Evolutionary conservation across 805 yeast species (phyloP).

Genomic region (Pichia californica): DNA sequence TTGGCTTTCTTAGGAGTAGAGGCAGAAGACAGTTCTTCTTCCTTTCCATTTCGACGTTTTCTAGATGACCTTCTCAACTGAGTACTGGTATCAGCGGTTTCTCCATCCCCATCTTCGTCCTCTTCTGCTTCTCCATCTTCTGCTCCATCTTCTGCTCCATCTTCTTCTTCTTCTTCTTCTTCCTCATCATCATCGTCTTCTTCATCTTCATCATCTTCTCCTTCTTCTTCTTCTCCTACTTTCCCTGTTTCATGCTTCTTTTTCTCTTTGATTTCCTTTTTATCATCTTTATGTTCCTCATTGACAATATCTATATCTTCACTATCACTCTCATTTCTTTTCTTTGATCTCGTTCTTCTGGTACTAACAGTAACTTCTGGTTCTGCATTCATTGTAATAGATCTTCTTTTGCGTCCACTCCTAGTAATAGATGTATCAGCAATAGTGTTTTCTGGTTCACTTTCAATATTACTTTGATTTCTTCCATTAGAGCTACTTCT

Average conservation of each 20-base stretch:
- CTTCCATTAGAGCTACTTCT: constrained; percentile 2
- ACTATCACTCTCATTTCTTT: neutral
- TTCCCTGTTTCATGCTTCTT: no score
- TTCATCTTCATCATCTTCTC: constrained; percentile 2
- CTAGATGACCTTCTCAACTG: constrained; percentile 3
- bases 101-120: constrained; percentile 25
- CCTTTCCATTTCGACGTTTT: neutral
- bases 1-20: neutral
- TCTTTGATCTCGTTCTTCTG: neutral
- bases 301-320: neutral
- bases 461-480: neutral
- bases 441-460: neutral
- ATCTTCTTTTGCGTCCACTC: constrained; percentile 10
- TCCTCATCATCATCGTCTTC: neutral
- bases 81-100: constrained; percentile 20
- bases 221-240: constrained; percentile 2
- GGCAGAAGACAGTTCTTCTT: neutral
- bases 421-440: constrained; percentile 1
- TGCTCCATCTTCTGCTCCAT: constrained; percentile 26
- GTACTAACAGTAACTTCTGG: neutral
- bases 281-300: constrained; percentile 4
- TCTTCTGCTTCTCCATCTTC: constrained; percentile 28
- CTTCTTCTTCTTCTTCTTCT: constrained; percentile 27
- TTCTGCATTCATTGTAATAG: neutral
- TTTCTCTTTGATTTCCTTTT: no score